Evolutionary conservation across 2,329 filamentous ascomycete genomes (phyloP), one percentile per base, ranked within the genome.

Genomic region (Thelonectria rubi): DNA sequence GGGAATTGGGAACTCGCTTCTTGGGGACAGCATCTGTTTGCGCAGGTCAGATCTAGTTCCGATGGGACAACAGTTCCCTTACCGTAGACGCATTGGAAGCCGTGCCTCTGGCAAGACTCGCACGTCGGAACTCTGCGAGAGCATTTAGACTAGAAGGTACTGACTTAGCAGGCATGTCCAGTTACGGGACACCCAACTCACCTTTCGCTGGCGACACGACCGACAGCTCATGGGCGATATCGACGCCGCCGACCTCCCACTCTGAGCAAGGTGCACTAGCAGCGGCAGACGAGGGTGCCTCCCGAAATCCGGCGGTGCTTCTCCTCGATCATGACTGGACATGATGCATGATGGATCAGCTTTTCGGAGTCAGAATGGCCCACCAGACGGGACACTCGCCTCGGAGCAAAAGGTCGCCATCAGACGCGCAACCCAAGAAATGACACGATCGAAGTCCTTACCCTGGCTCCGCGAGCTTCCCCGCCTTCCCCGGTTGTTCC

Each of bases 401-500:
- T 51, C 14, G 20, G 10, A 30, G 18, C 26, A 43, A 43, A 53
- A 30, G n/a, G 15, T 32, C 24, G 26, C n/a, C 26, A 24, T 18
- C 26, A 30, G 30, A 43, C 26, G 24, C 24, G 26, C 26, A 30
- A 30, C 26, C 26, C 26, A 30, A 9, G 7, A 9, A 43, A 48
- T 37, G 34, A 24, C 20, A 32, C 8, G 45, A 21, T 24, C 14
- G 5, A 11, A 48, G 11, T 26, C 21, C 9, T 17, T 24, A 20
- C 18, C 45, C 45, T n/a, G 15, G 45, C 15, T 48, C 26, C 21
- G 21, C 11, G 18, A 48, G 18, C 21, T 48, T 32, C 26, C 26
- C 45, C 20, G 45, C 45, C 69, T 73, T 34, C 65, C 59, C 51
- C 72, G 11, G 34, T 15, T 70, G 70, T 46, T 24, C 43, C 20